Base-by-base conservation (phyloP, 768 basidiomycete species). In the Pleurotus djamor region DNA sequence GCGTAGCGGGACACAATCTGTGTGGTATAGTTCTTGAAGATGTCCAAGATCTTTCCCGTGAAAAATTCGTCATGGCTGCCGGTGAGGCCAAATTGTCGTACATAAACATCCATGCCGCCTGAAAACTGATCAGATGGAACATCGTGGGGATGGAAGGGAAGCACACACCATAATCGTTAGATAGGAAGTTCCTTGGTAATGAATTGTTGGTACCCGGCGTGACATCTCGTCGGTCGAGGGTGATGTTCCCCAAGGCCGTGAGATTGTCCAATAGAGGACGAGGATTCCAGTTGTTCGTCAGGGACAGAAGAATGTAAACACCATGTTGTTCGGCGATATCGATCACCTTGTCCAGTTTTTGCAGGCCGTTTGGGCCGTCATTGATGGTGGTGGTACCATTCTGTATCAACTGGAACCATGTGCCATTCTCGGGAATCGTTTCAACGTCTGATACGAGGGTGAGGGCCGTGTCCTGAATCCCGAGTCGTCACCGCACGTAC, bases 51-150 rank as follows among this genome's bases (percentile, higher is more conserved):
- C 10, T 73, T 77, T 48, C 76, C 67, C 10, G 75, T 76, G 69
- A 81, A 89, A 67, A 89, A 89, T 50, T 82, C 75, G 59, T 86
- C 86, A 66, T 89, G 87, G 17, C 68, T 60, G 41, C 69, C 75
- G 65, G 58, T 62, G n/a, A 66, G 68, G 8, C 71, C 73, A 57
- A 78, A 82, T 68, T 75, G 74, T 62, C 82, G 79, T 54, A 88
- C 82, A 66, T 88, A 89, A 12, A 76, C 68, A 67, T 89, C 87
- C 84, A 87, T 86, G 36, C 86, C 86, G 50, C 85, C 85, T 86
- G 57, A 60, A 41, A 34, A 14, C 16, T 10, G 8, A 16, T 54
- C 6, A 50, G 64, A 61, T 63, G 33, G 60, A 45, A 48, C 7
- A 33, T n/a, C 48, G 4, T 13, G 10, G 34, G 32, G 35, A 47